phyloP scores from a whole-genome alignment of 2,329 filamentous ascomycete genomes.

The Cryoendolithus antarcticus region DNA sequence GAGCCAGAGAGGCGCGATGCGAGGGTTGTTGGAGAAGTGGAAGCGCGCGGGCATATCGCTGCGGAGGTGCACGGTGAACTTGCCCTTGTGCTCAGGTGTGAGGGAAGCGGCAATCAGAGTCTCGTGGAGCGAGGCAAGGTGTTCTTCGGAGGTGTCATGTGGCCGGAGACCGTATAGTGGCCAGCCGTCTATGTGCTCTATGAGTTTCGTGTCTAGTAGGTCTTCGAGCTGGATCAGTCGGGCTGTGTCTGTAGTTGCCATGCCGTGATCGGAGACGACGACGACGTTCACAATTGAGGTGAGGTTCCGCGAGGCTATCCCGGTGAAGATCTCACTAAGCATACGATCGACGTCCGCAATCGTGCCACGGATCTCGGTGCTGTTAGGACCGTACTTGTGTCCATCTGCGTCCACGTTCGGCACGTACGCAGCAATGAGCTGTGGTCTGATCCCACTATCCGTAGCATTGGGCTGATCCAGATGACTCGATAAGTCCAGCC shows the following conservation, averaged over 20 bases:
- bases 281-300: constrained; percentile 86
- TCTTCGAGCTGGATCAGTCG: constrained; percentile 84
- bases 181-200: constrained; percentile 87
- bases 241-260: constrained; percentile 79
- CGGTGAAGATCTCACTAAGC: constrained; percentile 63
- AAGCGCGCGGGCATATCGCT: constrained; percentile 89
- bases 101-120: constrained; percentile 38
- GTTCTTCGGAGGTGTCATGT: constrained; percentile 48
- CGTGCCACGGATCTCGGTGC: constrained; percentile 71
- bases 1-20: constrained; percentile 92
- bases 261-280: constrained; percentile 94
- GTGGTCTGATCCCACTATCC: constrained; percentile 51
- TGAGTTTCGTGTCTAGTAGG: constrained; percentile 61
- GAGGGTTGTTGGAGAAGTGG: constrained; percentile 76
- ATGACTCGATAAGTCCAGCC: constrained; percentile 69
- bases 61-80: constrained; percentile 76
- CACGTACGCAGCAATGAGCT: constrained; percentile 88
- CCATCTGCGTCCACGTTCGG: constrained; percentile 83
- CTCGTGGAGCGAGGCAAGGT: constrained; percentile 53
- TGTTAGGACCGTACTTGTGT: constrained; percentile 84
- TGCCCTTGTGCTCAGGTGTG: constrained; percentile 49
- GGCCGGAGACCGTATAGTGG: constrained; percentile 80
- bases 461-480: constrained; percentile 38
- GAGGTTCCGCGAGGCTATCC: constrained; percentile 69
- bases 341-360: constrained; percentile 73